Conservation (phyloP, 106 monocot genomes). For the Allium cepa region DNA sequence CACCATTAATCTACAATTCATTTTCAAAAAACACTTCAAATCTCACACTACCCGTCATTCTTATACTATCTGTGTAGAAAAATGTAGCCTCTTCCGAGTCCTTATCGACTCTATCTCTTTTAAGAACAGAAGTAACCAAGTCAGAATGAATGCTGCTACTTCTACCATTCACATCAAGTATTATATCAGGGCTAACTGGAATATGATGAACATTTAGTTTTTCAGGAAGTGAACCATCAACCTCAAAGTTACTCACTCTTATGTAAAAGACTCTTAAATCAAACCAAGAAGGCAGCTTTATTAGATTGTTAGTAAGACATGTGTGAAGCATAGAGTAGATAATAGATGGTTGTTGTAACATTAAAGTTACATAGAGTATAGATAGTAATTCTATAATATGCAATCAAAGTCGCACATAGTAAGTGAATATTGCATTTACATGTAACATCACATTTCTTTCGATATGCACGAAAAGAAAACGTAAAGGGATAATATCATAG, state of each 20-base stretch:
- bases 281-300: slow-evolving; percentile 23
- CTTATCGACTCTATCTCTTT: slow-evolving; percentile 58
- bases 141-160: slow-evolving; percentile 29
- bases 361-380: too few relatives aligned
- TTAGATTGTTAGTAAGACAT: too few relatives aligned
- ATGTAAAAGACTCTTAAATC: slow-evolving; percentile 65
- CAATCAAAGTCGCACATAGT: too few relatives aligned
- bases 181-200: slow-evolving; percentile 15
- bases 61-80: slow-evolving; percentile 58
- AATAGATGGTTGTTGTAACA: too few relatives aligned
- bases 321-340: too few relatives aligned
- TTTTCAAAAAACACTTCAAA: slow-evolving; percentile 58
- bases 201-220: slow-evolving; percentile 48
- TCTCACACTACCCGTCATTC: slow-evolving; percentile 55
- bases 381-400: too few relatives aligned
- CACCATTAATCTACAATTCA: slow-evolving; percentile 43
- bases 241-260: slow-evolving; percentile 47
- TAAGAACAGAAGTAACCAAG: slow-evolving; percentile 39
- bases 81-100: slow-evolving; percentile 57
- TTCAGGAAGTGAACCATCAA: slow-evolving; percentile 34
- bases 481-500: too few relatives aligned
- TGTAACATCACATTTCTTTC: too few relatives aligned
- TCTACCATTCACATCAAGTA: slow-evolving; percentile 51
- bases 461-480: too few relatives aligned
- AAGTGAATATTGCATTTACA: too few relatives aligned